Conservation (phyloP, 768 basidiomycete species). For the Leccinum broughii region DNA sequence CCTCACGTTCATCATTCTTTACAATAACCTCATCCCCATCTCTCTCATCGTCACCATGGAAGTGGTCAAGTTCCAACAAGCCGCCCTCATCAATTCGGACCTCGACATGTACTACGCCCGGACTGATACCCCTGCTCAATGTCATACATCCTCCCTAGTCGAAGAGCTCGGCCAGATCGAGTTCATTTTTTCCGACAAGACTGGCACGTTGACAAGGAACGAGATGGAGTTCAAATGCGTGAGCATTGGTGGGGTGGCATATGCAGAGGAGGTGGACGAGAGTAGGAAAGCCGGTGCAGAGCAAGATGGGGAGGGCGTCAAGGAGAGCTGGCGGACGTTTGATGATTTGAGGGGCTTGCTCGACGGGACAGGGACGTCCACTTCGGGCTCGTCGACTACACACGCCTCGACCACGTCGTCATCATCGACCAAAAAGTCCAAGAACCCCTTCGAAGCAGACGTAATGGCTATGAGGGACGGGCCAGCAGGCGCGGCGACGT, state of each 20-base stretch:
- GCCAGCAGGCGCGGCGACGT: not conserved
- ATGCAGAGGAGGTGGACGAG: conserved; percentile 91
- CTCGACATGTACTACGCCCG: conserved; percentile 97
- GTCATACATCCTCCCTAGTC: conserved; percentile 96
- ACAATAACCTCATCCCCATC: conserved; percentile 99
- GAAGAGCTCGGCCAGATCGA: conserved; percentile 99
- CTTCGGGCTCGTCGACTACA: not conserved
- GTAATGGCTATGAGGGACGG: conserved; percentile 13
- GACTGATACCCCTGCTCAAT: conserved; percentile 78
- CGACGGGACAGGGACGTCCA: conserved; percentile 35
- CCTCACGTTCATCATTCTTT: conserved; percentile 96
- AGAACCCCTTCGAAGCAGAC: conserved; percentile 58
- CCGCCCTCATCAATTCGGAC: conserved; percentile 94
- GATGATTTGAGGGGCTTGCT: conserved; percentile 63
- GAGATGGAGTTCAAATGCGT: conserved; percentile 98
- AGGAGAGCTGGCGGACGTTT: conserved; percentile 76
- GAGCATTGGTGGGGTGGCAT: conserved; percentile 84
- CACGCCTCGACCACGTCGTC: not conserved
- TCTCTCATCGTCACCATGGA: conserved; percentile 99
- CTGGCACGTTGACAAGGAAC: conserved; percentile 93
- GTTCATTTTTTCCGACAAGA: conserved; percentile 94
- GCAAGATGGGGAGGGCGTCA: conserved; percentile 39
- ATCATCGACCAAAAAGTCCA: conserved; percentile 23
- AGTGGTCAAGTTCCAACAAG: conserved; percentile 98
- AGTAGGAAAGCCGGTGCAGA: conserved; percentile 61